Evolutionary conservation across 2,329 filamentous ascomycete genomes (phyloP).

Genomic region (Penicillium fuscoglaucum): DNA sequence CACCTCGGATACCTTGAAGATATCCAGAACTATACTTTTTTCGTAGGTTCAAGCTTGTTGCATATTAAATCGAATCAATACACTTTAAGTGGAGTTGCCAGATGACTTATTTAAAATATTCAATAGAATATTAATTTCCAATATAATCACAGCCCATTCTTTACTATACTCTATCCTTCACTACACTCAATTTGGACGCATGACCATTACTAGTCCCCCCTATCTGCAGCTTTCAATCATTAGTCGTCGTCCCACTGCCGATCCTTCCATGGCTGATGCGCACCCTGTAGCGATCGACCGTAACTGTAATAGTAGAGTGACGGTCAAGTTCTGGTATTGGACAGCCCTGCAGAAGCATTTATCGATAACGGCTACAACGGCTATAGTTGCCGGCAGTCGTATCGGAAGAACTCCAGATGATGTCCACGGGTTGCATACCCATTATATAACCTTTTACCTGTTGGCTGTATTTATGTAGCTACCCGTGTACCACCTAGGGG

Average conservation of each 20-base stretch:
- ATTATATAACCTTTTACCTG: background rate
- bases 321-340: background rate
- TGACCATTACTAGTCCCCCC: conserved; percentile 1
- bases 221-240: background rate
- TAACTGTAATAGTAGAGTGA: background rate
- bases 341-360: conserved; percentile 1
- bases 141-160: background rate
- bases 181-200: conserved; percentile 9
- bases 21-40: background rate
- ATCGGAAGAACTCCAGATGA: conserved; percentile 18
- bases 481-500: conserved; percentile 21
- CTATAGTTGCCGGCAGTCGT: conserved; percentile 11
- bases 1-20: background rate
- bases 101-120: background rate
- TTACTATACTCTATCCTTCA: conserved; percentile 2
- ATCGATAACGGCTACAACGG: background rate
- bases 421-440: conserved; percentile 17
- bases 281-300: conserved; percentile 25
- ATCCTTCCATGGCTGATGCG: conserved; percentile 20
- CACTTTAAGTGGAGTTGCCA: background rate
- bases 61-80: background rate
- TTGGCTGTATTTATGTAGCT: conserved; percentile 12
- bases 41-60: background rate
- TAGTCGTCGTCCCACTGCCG: conserved; percentile 10
- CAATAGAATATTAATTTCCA: background rate